Base-by-base conservation (phyloP, 2,329 filamentous ascomycete species). In the Metarhizium brunneum region DNA sequence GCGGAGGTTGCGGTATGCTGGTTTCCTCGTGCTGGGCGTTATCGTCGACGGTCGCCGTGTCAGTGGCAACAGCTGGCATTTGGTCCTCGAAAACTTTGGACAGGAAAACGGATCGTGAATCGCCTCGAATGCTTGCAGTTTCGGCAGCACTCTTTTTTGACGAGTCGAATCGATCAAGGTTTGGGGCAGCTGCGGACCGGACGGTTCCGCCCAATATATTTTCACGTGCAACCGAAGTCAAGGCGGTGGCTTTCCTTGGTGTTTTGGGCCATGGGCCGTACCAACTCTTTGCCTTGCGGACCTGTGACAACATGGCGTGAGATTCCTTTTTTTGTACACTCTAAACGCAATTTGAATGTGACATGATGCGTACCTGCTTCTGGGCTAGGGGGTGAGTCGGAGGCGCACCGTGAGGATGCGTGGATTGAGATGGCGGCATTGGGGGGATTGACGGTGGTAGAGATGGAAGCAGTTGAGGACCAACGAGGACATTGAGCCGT, bases 221-320 rank as follows among this genome's bases (percentile, higher is more conserved):
- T 65, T 86, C 83, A 59, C 75, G 76, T 3, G 81, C 81, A 48
- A 86, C 71, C 53, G 82, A 80, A 6, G 79, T 84, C 8, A 82
- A 85, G 32, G 83, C 75, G 16, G 73, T 70, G 6, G 82, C 79
- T 63, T 85, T 86, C 35, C 83, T 85, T 35, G 77, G 71, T 38
- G 69, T 66, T 58, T 78, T 73, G 18, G 81, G 78, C 80, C 80
- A 84, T 18, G 82, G 81, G 54, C 81, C 80, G 66, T 85, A 85
- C 83, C 82, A 86, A 65, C 81, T 84, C 50, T 73, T 73, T 8
- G 76, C 69, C 64, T 82, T 82, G 57, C 73, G 75, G 42, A 77
- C 68, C 79, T 82, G 61, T 38, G 20, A 38, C 25, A 50, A 25
- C 16, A 50, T 14, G 43, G 25, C 6, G 47, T 57, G 43, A 57